Percentiles rank a stretch among this genome's conserved stretches.
Conservation (phyloP, 164 flowering plant genomes). For the grape (Vitis vinifera) region ASM3070453v1 NC_081809.1:3581001-3581500, state of each 20-base stretch:
- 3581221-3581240: slow-evolving; percentile 34
- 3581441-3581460: slow-evolving; percentile 10
- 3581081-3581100: slow-evolving; percentile 38
- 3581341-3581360: slow-evolving; percentile 11
- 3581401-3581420: slow-evolving; percentile 12
- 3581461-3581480: slow-evolving; percentile 38
- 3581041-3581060: background rate
- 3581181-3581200: slow-evolving; percentile 48
- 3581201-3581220: slow-evolving; percentile 45
- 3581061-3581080: slow-evolving; percentile 45
- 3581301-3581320: slow-evolving; percentile 14
- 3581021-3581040: background rate
- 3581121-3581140: slow-evolving; percentile 25
- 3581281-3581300: slow-evolving; percentile 30
- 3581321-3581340: slow-evolving; percentile 6
- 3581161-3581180: slow-evolving; percentile 31
- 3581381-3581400: slow-evolving; percentile 10
- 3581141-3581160: slow-evolving; percentile 27
- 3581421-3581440: slow-evolving; percentile 1
- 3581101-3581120: slow-evolving; percentile 30
- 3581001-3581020: background rate
- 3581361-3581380: slow-evolving; percentile 14
- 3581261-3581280: slow-evolving; percentile 30
- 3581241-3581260: slow-evolving; percentile 33
- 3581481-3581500: slow-evolving; percentile 74